Evolutionary conservation across 2,329 filamentous ascomycete genomes (phyloP).

Genomic region (Stagonosporopsis cucurbitacearum): DNA sequence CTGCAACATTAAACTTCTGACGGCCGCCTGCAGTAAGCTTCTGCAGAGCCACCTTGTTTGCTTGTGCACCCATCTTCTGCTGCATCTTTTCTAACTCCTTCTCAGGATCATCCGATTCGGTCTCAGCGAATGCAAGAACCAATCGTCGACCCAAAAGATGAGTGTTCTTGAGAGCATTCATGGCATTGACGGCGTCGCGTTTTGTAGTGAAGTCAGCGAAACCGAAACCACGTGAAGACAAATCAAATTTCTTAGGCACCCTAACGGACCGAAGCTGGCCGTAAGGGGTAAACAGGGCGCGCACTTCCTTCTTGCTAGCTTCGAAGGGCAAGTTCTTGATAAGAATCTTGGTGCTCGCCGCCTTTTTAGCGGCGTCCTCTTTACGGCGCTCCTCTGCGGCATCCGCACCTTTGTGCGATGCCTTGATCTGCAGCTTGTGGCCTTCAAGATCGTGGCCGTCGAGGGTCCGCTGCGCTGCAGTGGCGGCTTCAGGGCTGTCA

Average conservation of each 20-base stretch:
- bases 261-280: conserved; percentile 91
- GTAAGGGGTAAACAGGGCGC: conserved; percentile 84
- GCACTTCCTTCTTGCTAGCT: conserved; percentile 85
- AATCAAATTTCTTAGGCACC: conserved; percentile 93
- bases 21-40: conserved; percentile 82
- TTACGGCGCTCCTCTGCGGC: conserved; percentile 85
- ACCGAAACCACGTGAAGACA: conserved; percentile 86
- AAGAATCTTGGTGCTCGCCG: conserved; percentile 87
- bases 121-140: conserved; percentile 89
- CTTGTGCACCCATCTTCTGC: conserved; percentile 89
- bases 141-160: conserved; percentile 89
- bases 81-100: conserved; percentile 97
- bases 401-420: conserved; percentile 85
- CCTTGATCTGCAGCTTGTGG: conserved; percentile 83
- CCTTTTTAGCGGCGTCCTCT: conserved; percentile 83
- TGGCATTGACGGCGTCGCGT: conserved; percentile 87
- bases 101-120: conserved; percentile 88
- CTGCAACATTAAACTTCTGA: conserved; percentile 86
- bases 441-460: conserved; percentile 86
- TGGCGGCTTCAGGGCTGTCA: conserved; percentile 75
- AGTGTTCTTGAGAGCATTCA: conserved; percentile 89
- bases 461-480: conserved; percentile 83
- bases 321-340: conserved; percentile 99
- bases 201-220: conserved; percentile 95
- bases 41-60: conserved; percentile 88